Evolutionary conservation across 805 yeast genomes (phyloP), one percentile per base, ranked within the genome.

Genomic region (Lipomyces spencermartinsiae): DNA sequence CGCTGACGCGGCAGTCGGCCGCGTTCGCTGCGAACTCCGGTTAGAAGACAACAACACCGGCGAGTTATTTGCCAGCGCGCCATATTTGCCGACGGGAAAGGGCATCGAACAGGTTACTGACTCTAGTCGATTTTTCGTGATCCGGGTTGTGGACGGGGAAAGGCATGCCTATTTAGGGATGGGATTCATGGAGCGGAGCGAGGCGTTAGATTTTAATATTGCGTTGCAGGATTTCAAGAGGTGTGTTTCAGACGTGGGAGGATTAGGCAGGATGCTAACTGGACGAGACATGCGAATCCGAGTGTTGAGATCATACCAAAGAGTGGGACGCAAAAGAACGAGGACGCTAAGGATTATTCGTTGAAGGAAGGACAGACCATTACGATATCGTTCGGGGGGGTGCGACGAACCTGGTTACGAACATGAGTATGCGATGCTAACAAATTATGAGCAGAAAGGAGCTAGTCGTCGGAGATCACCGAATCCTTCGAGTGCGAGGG

Each of bases 131-230:
- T 76, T 77, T 57, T 83, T 78, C 69, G 80, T 80, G 31, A 74
- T 83, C 5, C 64, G 80, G 7, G 75, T 81, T 37, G 76, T 74
- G n/a, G 76, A 77, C 58, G 74, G 74, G 19, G 75, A 66, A 3
- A 70, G 76, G 64, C 75, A 74, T n/a, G 79, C 83, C 12, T 80
- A 79, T 31, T 72, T 83, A n/a, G 85, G 85, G 4, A 69, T 83
- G 62, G 80, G 80, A 14, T 81, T 82, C 64, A 73, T 71, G 1
- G 80, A 80, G 71, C 70, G 78, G 35, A 61, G 71, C 46, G 76
- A 73, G 53, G 76, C 81, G 19, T 75, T 78, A 61, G 83, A 79
- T 39, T 81, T 81, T 71, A 78, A 77, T 61, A 73, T 79, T 22
- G 79, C 81, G 12, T 69, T 80, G 49, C 82, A 80, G 68, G 77